Conservation (phyloP, 352 stramenopile genomes). For the Pythium sukuiense region DNA sequence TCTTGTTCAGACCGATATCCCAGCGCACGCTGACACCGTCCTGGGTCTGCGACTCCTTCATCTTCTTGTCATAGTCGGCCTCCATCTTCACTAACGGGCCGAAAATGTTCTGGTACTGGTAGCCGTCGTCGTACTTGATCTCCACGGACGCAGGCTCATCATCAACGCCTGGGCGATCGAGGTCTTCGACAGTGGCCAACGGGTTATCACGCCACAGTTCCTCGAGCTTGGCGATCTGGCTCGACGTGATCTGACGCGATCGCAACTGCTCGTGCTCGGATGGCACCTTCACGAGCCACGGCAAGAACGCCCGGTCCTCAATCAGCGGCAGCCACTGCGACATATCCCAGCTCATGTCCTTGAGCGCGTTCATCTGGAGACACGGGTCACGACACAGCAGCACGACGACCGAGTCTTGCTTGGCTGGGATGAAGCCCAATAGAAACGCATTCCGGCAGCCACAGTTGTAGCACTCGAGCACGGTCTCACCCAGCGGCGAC, state of each 20-base stretch:
- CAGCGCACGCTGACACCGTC: slow-evolving; percentile 92
- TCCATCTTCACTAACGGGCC: slow-evolving; percentile 99
- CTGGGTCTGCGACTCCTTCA: slow-evolving; percentile 97
- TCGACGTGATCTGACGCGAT: slow-evolving; percentile 93
- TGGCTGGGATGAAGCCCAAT: slow-evolving; percentile 98
- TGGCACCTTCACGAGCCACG: slow-evolving; percentile 96
- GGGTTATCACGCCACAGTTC: slow-evolving; percentile 97
- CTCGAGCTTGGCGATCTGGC: slow-evolving; percentile 87
- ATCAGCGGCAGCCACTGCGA: slow-evolving; percentile 98
- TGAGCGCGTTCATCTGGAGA: slow-evolving; percentile 95
- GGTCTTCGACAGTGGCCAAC: slow-evolving; percentile 94
- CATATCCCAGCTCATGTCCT: slow-evolving; percentile 99
- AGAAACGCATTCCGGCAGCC: slow-evolving; percentile 98
- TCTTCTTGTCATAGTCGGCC: slow-evolving; percentile 99
- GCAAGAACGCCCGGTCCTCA: slow-evolving; percentile 95
- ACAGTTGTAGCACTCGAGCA: slow-evolving; percentile 99
- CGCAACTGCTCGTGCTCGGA: slow-evolving; percentile 91
- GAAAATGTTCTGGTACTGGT: slow-evolving; percentile 99
- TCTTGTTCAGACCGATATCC: slow-evolving; percentile 97
- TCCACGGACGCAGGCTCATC: slow-evolving; percentile 86
- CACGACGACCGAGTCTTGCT: slow-evolving; percentile 95
- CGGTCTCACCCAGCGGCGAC: slow-evolving; percentile 95
- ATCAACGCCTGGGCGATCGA: slow-evolving; percentile 93
- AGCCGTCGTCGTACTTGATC: slow-evolving; percentile 97
- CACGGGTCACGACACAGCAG: slow-evolving; percentile 97